Evolutionary conservation across 2,329 filamentous ascomycete species (phyloP).

Genomic region (Decorospora gaudefroyi): DNA sequence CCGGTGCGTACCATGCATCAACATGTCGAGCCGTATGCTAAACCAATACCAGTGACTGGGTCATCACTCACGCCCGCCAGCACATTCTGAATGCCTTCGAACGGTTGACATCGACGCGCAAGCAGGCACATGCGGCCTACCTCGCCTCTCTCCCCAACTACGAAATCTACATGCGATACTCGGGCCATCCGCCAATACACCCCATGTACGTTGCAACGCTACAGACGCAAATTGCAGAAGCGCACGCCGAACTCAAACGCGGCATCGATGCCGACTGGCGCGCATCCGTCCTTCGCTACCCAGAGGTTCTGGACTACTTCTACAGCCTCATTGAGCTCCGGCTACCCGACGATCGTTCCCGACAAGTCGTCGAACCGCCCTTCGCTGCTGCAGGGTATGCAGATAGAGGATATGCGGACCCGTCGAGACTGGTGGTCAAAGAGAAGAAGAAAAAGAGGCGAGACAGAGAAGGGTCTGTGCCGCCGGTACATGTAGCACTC

Average conservation of each 20-base stretch:
- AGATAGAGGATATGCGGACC: constrained; percentile 41
- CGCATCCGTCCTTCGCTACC: constrained; percentile 73
- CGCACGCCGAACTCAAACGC: constrained; percentile 68
- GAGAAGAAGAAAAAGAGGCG: constrained; percentile 44
- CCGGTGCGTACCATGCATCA: constrained; percentile 27
- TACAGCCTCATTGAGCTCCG: constrained; percentile 70
- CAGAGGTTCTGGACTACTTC: constrained; percentile 79
- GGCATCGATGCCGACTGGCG: constrained; percentile 82
- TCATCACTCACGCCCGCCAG: constrained; percentile 52
- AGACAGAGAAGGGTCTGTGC: constrained; percentile 36
- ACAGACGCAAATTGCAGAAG: constrained; percentile 62
- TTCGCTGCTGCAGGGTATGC: constrained; percentile 47
- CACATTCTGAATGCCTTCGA: constrained; percentile 53
- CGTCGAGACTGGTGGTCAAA: constrained; percentile 31
- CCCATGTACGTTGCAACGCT: constrained; percentile 49
- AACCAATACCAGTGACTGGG: constrained; percentile 51
- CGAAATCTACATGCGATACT: constrained; percentile 53
- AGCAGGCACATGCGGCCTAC: constrained; percentile 50
- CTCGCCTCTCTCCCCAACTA: constrained; percentile 54
- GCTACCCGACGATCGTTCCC: constrained; percentile 61
- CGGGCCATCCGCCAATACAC: constrained; percentile 52
- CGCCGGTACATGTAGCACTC: constrained; percentile 24
- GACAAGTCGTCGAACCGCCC: constrained; percentile 47
- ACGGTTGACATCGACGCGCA: constrained; percentile 47
- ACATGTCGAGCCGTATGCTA: constrained; percentile 14